Evolutionary conservation across 768 basidiomycete genomes (phyloP).

Genomic region (Psilocybe cyanescens): DNA sequence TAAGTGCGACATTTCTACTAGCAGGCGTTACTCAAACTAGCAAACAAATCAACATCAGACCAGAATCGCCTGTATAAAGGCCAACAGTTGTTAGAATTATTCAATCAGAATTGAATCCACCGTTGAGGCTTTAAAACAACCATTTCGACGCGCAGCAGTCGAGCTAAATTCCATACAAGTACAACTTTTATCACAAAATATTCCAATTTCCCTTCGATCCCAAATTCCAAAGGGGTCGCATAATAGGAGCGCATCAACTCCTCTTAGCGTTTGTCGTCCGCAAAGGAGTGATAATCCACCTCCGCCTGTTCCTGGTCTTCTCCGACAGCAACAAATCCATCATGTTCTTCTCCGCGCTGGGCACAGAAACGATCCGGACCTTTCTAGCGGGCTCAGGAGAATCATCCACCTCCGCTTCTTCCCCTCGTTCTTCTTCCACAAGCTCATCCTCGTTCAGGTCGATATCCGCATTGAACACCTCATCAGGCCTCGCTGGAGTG

Average conservation of each 20-base stretch:
- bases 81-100: too few species aligned
- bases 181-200: not conserved
- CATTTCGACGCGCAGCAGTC: not conserved
- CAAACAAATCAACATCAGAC: too few species aligned
- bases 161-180: not conserved
- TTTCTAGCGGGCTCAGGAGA: slow-evolving; percentile 58
- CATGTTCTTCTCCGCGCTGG: slow-evolving; percentile 30
- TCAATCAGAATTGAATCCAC: too few species aligned
- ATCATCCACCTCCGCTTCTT: slow-evolving; percentile 82
- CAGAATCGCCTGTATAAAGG: too few species aligned
- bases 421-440: slow-evolving; percentile 75
- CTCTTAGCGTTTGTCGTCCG: slow-evolving; percentile 42
- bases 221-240: too few species aligned
- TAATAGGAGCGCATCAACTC: slow-evolving; percentile 10
- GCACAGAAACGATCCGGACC: slow-evolving; percentile 53
- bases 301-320: slow-evolving; percentile 38
- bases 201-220: not conserved
- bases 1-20: too few species aligned
- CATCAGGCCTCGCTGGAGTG: slow-evolving; percentile 59
- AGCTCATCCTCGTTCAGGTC: slow-evolving; percentile 81
- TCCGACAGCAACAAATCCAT: slow-evolving; percentile 29
- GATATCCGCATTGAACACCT: slow-evolving; percentile 67
- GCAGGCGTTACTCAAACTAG: too few species aligned
- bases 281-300: slow-evolving; percentile 42
- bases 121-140: too few species aligned